Conservation (phyloP, 345 rosid species). For the Eucalyptus lansdowneana region DNA sequence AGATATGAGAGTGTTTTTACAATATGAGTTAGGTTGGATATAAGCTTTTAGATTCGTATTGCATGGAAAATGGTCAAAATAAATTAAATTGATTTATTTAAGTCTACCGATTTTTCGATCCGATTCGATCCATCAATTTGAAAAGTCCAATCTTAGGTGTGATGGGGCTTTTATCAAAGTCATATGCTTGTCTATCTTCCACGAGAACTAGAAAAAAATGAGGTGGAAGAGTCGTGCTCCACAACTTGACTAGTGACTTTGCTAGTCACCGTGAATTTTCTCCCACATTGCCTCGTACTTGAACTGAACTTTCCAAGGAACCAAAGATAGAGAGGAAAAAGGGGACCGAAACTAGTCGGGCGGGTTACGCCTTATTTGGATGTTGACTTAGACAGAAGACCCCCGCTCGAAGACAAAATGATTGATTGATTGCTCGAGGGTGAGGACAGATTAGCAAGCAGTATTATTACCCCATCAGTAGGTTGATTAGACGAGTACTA, state of each 20-base stretch:
- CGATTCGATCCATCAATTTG: too few species aligned
- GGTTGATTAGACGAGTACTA: background rate
- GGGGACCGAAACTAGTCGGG: rapidly evolving
- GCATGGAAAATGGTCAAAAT: too few species aligned
- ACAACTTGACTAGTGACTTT: background rate
- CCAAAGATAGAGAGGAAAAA: too few species aligned
- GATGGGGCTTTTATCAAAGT: background rate
- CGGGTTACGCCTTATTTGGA: background rate
- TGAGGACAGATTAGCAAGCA: background rate
- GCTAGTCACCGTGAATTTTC: background rate
- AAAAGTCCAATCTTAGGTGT: background rate
- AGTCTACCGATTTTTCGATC: too few species aligned
- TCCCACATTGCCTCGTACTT: background rate
- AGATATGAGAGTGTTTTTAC: too few species aligned
- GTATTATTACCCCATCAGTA: background rate
- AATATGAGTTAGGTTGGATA: rapidly evolving
- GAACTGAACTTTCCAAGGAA: background rate
- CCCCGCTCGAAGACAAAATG: background rate
- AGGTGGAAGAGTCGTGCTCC: background rate
- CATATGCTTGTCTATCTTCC: background rate
- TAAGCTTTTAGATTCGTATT: too few species aligned
- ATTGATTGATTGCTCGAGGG: background rate
- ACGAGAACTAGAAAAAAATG: background rate
- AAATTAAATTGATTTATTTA: too few species aligned
- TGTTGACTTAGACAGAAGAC: background rate